Conservation (phyloP, 192 early-diverging fungal species). For the Gamsiella multidivaricata region DNA sequence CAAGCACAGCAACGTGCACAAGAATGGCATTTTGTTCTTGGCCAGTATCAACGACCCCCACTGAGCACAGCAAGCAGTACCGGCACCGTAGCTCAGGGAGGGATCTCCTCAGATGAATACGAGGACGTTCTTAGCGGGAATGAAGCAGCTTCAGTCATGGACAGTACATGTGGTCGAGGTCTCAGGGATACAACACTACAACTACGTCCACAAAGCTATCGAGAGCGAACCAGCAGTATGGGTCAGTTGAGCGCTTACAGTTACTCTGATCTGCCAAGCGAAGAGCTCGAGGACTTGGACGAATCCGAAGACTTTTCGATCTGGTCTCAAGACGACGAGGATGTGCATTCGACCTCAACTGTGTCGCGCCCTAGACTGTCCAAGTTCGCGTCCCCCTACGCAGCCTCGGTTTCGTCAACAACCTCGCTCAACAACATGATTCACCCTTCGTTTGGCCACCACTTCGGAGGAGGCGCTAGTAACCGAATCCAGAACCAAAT, state of each 20-base stretch:
- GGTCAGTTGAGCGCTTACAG: background rate
- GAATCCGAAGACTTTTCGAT: slow-evolving; percentile 21
- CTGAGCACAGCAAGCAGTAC: background rate
- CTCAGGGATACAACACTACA: too few relatives aligned
- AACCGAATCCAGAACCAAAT: slow-evolving; percentile 12
- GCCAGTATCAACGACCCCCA: slow-evolving; percentile 10
- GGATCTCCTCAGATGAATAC: background rate
- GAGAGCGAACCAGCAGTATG: background rate
- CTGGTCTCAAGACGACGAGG: slow-evolving; percentile 43
- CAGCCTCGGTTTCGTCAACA: background rate
- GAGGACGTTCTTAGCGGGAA: background rate
- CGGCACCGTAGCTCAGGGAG: background rate
- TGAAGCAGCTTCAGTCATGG: too few relatives aligned
- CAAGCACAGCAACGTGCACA: slow-evolving; percentile 29
- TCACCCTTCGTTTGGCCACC: slow-evolving; percentile 2
- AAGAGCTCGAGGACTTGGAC: slow-evolving; percentile 7
- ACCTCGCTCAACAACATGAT: background rate
- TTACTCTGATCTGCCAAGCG: slow-evolving; percentile 27
- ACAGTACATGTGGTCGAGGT: too few relatives aligned
- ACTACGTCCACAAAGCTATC: too few relatives aligned
- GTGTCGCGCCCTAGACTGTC: background rate
- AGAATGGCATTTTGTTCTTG: slow-evolving; percentile 36
- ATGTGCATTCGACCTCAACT: background rate
- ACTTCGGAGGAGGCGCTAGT: background rate
- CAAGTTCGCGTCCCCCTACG: background rate